Conservation (phyloP, 2,329 filamentous ascomycete genomes). For the Basipetospora chlamydospora region DNA sequence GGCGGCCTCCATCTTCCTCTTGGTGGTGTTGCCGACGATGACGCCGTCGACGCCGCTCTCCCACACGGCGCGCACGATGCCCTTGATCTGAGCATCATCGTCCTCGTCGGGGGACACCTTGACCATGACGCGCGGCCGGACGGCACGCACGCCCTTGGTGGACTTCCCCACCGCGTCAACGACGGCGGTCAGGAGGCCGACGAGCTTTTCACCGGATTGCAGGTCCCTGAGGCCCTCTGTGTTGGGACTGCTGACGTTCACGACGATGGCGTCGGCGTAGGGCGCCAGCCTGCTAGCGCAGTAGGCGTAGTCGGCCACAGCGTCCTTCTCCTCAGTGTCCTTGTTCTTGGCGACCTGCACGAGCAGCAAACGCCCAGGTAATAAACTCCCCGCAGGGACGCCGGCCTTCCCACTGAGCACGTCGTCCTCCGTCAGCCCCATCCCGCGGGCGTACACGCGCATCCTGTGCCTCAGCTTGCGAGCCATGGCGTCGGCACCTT, state of each 20-base stretch:
- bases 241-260: conserved; percentile 95
- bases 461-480: conserved; percentile 64
- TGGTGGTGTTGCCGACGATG: conserved; percentile 96
- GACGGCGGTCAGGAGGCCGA: conserved; percentile 65
- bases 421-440: conserved; percentile 55
- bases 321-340: conserved; percentile 67
- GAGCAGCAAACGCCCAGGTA: conserved; percentile 60
- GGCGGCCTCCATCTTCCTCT: conserved; percentile 52
- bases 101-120: conserved; percentile 97
- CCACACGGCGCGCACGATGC: conserved; percentile 76
- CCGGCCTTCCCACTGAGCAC: conserved; percentile 64
- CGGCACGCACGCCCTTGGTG: conserved; percentile 49
- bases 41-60: conserved; percentile 81
- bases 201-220: conserved; percentile 73
- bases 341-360: conserved; percentile 98
- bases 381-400: conserved; percentile 72
- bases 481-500: conserved; percentile 78
- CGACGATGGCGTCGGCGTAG: conserved; percentile 92
- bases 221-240: conserved; percentile 80
- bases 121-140: conserved; percentile 70
- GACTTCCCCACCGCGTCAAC: conserved; percentile 52
- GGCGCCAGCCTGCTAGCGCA: conserved; percentile 70
- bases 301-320: conserved; percentile 74
- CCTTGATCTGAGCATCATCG: conserved; percentile 65
- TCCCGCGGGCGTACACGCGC: conserved; percentile 55